phyloP scores from a whole-genome alignment of 2,329 filamentous ascomycete genomes.

The Aspergillus chevalieri region DNA sequence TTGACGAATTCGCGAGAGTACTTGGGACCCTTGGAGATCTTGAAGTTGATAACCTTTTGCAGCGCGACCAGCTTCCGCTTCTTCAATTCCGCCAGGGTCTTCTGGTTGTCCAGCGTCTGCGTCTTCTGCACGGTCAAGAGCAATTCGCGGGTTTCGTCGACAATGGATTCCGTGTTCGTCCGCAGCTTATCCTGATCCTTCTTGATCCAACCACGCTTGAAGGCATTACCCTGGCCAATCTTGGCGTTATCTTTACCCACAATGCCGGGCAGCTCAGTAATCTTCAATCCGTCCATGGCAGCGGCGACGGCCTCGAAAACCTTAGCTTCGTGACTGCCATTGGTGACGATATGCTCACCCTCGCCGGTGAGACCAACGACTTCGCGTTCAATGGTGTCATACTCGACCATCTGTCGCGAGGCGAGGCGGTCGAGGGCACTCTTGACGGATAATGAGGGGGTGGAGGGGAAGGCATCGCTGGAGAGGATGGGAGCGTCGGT shows the following conservation, averaged over 20 bases:
- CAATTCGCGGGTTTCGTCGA: slow-evolving; percentile 71
- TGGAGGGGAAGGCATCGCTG: slow-evolving; percentile 61
- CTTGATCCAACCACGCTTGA: slow-evolving; percentile 67
- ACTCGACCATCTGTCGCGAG: slow-evolving; percentile 79
- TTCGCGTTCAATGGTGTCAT: slow-evolving; percentile 76
- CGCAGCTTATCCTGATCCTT: slow-evolving; percentile 55
- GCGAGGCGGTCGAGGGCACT: slow-evolving; percentile 78
- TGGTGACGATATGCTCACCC: slow-evolving; percentile 63
- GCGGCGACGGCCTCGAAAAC: slow-evolving; percentile 69
- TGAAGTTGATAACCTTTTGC: slow-evolving; percentile 81
- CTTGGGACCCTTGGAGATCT: slow-evolving; percentile 75
- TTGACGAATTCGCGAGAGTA: slow-evolving; percentile 83
- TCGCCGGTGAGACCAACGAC: slow-evolving; percentile 70
- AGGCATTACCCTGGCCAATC: slow-evolving; percentile 90
- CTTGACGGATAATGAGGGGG: slow-evolving; percentile 67
- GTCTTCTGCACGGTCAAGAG: slow-evolving; percentile 67
- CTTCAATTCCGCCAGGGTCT: slow-evolving; percentile 72
- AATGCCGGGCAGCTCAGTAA: slow-evolving; percentile 58
- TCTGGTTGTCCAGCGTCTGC: slow-evolving; percentile 63
- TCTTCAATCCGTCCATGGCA: slow-evolving; percentile 72
- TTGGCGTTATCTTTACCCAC: slow-evolving; percentile 44
- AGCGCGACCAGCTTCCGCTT: slow-evolving; percentile 85
- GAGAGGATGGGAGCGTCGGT: slow-evolving; percentile 60
- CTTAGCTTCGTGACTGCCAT: slow-evolving; percentile 76
- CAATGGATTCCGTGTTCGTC: slow-evolving; percentile 61